Base-by-base conservation (phyloP, 768 basidiomycete species). In the Mycena crocata region DNA sequence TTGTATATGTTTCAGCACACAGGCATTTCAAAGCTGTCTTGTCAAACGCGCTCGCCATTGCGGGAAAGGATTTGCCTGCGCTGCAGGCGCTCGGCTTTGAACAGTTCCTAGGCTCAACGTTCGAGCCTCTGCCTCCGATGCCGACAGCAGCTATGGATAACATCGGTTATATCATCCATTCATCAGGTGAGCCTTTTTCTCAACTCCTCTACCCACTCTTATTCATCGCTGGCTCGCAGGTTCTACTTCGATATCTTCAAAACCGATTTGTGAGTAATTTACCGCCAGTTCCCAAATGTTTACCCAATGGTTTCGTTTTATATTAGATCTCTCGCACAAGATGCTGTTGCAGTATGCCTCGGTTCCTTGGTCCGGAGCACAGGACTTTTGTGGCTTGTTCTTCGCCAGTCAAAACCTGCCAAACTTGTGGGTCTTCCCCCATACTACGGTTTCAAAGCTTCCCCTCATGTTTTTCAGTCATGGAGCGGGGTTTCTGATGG, bases 191-290 rank as follows among this genome's bases (percentile, higher is more conserved):
- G n/a, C n/a, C n/a, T 21, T 26, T 5, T n/a, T 5, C 17, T 2
- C 30, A n/a, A 21, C 30, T 4, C 31, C 32, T 3, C 34, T n/a
- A 23, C 14, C 34, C 17, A 61, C 42, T 32, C 32, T 51, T n/a
- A 51, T 34, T 34, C 10, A n/a, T 2, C n/a, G n/a, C n/a, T n/a
- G 21, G 21, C 26, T 4, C n/a, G n/a, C 21, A 66, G 65, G 66
- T 26, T 67, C 66, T 6, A 62, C 66, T 9, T 67, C 66, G 12
- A 42, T 52, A 50, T 49, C 57, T 54, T 61, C 65, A 24, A 67
- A 57, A 26, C 66, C 66, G 2, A 5, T 57, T 40, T 67, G 66
- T 67, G 34, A 32, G 66, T 23, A 14, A 12, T n/a, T n/a, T n/a
- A 3, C 42, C 14, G 7, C 4, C 24, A 26, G 4, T 28, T 26